Conservation (phyloP, 768 basidiomycete species). For the Collybia sp. region DNA sequence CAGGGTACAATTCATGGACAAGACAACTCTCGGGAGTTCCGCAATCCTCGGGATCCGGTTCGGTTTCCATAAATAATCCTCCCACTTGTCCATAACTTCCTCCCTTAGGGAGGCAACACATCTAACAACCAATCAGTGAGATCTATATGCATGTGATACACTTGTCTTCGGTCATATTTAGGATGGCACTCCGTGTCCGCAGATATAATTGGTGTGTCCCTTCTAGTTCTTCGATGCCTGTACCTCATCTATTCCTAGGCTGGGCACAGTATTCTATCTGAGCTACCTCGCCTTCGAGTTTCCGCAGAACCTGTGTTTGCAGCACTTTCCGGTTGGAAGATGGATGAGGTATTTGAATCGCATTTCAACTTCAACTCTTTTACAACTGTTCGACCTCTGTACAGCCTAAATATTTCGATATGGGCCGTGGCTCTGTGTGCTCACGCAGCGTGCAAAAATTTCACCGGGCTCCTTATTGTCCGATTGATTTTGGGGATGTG, state of each 20-base stretch:
- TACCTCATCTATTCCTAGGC: slow-evolving; percentile 33
- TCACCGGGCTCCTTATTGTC: slow-evolving; percentile 57
- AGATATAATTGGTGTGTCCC: not conserved
- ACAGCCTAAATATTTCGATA: slow-evolving; percentile 58
- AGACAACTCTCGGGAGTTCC: slow-evolving; percentile 62
- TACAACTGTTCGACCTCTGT: not conserved
- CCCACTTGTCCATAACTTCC: not conserved
- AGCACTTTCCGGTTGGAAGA: slow-evolving; percentile 71
- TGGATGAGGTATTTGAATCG: slow-evolving; percentile 65
- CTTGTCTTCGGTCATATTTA: slow-evolving; percentile 35
- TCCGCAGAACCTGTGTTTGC: slow-evolving; percentile 68
- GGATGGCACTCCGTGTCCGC: slow-evolving; percentile 45
- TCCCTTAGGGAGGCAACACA: slow-evolving; percentile 48
- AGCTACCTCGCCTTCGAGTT: slow-evolving; percentile 70
- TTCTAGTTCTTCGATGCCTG: not conserved
- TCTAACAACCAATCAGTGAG: slow-evolving; percentile 62
- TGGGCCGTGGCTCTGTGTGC: slow-evolving; percentile 59
- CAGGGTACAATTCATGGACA: slow-evolving; percentile 80
- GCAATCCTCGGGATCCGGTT: slow-evolving; percentile 71
- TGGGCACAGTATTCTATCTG: slow-evolving; percentile 72
- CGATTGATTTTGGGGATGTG: slow-evolving; percentile 68
- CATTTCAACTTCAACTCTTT: not conserved
- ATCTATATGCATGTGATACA: not conserved
- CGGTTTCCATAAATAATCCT: slow-evolving; percentile 10
- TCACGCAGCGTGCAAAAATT: slow-evolving; percentile 71